A percentile compares a stretch with the other conserved stretches of the same genome.
Conservation (phyloP, 768 basidiomycete species). For the Lyophyllum decastes region DNA sequence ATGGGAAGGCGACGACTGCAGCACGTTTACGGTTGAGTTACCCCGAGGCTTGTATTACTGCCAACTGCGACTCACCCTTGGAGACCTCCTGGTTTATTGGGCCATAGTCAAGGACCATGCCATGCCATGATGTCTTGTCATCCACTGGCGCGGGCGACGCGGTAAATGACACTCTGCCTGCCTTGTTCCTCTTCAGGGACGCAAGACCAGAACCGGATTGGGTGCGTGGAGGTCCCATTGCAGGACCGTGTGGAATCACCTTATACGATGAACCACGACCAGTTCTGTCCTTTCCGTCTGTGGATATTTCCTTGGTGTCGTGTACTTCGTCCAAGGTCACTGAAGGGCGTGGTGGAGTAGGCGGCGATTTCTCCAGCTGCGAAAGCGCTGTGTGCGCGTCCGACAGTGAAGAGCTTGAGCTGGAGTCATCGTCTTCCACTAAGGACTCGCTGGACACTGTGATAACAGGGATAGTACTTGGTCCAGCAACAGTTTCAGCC, state of each 20-base stretch:
- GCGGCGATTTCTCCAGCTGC: neutral
- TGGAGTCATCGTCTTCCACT: constrained; percentile 1
- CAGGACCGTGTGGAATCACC: no score
- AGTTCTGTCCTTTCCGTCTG: neutral
- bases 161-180: constrained; percentile 2
- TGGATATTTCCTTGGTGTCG: neutral
- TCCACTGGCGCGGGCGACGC: neutral
- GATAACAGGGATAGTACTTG: constrained; percentile 12
- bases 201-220: constrained; percentile 4
- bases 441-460: constrained; percentile 3
- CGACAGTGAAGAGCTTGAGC: constrained; percentile 10
- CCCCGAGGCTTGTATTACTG: neutral
- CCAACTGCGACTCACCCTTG: neutral
- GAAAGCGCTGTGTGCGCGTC: constrained; percentile 3
- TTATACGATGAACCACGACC: neutral
- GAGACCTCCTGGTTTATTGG: constrained; percentile 9
- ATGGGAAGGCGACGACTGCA: constrained; percentile 15
- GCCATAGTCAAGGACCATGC: constrained; percentile 13
- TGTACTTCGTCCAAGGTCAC: neutral
- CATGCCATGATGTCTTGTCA: constrained; percentile 14
- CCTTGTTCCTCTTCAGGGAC: constrained; percentile 3
- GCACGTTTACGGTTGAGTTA: neutral
- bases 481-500: constrained; percentile 9
- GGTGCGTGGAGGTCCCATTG: constrained; percentile 9
- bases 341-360: constrained; percentile 1